phyloP scores from a whole-genome alignment of 208 protist species.

The Crithidia thermophila region DNA sequence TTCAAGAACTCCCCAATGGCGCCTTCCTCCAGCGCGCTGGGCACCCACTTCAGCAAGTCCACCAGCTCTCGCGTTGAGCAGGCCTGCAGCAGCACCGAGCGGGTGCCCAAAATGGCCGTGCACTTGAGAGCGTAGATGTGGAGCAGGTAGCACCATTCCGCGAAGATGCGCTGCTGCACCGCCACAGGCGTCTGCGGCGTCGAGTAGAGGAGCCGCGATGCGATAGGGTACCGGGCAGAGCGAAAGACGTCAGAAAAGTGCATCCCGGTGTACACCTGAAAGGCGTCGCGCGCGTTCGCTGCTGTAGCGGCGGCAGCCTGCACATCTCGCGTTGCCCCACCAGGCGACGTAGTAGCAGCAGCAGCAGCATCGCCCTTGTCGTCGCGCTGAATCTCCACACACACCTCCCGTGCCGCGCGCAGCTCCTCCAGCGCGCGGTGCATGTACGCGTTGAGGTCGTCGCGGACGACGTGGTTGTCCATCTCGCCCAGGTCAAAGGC shows the following conservation, averaged over 20 bases:
- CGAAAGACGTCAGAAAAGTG: conserved; percentile 39
- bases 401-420: conserved; percentile 4
- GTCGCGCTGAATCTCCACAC: conserved; percentile 16
- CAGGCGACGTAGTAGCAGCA: too few species aligned
- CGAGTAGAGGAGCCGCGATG: conserved; percentile 17
- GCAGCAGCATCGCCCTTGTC: neutral
- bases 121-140: conserved; percentile 43
- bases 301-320: neutral
- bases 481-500: conserved; percentile 24
- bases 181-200: conserved; percentile 21
- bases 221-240: conserved; percentile 26
- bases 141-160: conserved; percentile 54
- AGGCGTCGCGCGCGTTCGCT: neutral
- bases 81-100: conserved; percentile 22
- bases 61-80: conserved; percentile 15
- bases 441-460: conserved; percentile 16
- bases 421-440: conserved; percentile 20
- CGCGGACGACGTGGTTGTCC: conserved; percentile 17
- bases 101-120: conserved; percentile 18
- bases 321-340: neutral
- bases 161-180: conserved; percentile 29
- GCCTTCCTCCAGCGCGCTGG: conserved; percentile 70
- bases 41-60: conserved; percentile 41
- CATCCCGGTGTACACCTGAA: conserved; percentile 17
- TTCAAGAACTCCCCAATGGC: conserved; percentile 45